Evolutionary conservation across 2,329 filamentous ascomycete species (phyloP).

Genomic region (Xylariaceae sp.): DNA sequence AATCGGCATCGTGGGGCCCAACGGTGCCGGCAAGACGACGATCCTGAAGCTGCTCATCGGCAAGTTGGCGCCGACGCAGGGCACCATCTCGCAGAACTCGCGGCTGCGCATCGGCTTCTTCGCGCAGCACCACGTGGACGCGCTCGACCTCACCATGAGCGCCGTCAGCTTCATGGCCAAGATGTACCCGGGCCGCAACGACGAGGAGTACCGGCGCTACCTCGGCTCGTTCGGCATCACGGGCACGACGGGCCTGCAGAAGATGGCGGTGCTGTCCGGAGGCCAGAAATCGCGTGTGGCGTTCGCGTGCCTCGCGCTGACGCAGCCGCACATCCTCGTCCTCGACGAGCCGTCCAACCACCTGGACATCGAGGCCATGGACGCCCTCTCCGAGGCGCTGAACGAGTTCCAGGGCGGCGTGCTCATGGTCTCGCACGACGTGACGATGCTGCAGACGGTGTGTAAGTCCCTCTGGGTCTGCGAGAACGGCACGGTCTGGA

Average conservation of each 20-base stretch:
- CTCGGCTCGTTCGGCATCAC: constrained; percentile 87
- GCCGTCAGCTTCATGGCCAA: constrained; percentile 96
- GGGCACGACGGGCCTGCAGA: constrained; percentile 92
- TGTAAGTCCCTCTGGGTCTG: constrained; percentile 96
- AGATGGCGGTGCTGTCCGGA: constrained; percentile 89
- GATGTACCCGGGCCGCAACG: constrained; percentile 80
- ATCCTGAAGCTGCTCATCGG: constrained; percentile 96
- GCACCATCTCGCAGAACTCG: constrained; percentile 82
- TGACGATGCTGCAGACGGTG: constrained; percentile 96
- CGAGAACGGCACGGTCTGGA: constrained; percentile 87
- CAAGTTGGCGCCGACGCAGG: constrained; percentile 68
- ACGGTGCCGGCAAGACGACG: constrained; percentile 97
- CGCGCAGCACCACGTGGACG: constrained; percentile 96
- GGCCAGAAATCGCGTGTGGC: constrained; percentile 98
- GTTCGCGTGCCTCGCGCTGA: constrained; percentile 91
- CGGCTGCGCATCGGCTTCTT: constrained; percentile 93
- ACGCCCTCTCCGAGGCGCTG: constrained; percentile 80
- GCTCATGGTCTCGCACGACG: constrained; percentile 97
- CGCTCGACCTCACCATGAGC: constrained; percentile 79
- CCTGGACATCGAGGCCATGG: constrained; percentile 98
- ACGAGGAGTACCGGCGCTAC: constrained; percentile 95
- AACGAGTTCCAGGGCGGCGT: constrained; percentile 88
- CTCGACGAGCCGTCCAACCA: constrained; percentile 99
- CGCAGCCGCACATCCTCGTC: constrained; percentile 93
- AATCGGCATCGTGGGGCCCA: constrained; percentile 98